Percentiles rank a stretch among this genome's conserved stretches.
These are phyloP conservation scores for Penicillium freii DNA, from an alignment of 2,329 filamentous ascomycete species.

Conservation along the genomic window DNA sequence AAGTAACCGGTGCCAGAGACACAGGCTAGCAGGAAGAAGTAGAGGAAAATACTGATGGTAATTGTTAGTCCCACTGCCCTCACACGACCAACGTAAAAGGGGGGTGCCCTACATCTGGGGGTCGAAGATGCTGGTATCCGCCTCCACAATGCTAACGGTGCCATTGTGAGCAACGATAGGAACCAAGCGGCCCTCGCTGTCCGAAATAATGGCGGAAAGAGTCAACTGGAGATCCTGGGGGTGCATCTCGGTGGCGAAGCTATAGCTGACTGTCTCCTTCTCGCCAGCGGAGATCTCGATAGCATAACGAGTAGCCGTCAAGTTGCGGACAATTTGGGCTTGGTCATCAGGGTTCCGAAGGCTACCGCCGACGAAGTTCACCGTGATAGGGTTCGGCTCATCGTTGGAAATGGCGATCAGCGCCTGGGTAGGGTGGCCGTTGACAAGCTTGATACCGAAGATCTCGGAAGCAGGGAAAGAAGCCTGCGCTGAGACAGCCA, in stretches of 20 bases:
- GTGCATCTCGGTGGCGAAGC: conserved; percentile 86
- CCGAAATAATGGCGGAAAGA: conserved; percentile 70
- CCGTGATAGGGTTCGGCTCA: conserved; percentile 70
- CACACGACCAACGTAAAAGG: background rate
- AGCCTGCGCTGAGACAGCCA: conserved; percentile 56
- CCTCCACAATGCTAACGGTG: conserved; percentile 82
- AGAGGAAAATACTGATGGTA: conserved; percentile 81
- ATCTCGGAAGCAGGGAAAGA: conserved; percentile 69
- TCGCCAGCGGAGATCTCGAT: conserved; percentile 72
- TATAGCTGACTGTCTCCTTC: conserved; percentile 74
- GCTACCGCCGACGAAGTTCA: conserved; percentile 74
- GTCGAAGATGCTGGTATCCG: conserved; percentile 86
- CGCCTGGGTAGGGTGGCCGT: conserved; percentile 80
- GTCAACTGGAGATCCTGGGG: conserved; percentile 82
- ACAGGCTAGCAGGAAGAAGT: conserved; percentile 77
- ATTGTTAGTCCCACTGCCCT: conserved; percentile 18
- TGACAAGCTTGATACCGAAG: conserved; percentile 94
- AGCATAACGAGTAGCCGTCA: conserved; percentile 74
- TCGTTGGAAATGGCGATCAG: conserved; percentile 81
- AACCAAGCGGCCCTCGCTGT: conserved; percentile 66
- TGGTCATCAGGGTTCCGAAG: conserved; percentile 61
- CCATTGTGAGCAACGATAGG: conserved; percentile 78
- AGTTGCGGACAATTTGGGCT: conserved; percentile 72
- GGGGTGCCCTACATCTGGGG: conserved; percentile 78
- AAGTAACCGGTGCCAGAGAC: conserved; percentile 86